Base-by-base conservation (phyloP, 2,329 filamentous ascomycete genomes). In the Fusarium sublunatum region DNA sequence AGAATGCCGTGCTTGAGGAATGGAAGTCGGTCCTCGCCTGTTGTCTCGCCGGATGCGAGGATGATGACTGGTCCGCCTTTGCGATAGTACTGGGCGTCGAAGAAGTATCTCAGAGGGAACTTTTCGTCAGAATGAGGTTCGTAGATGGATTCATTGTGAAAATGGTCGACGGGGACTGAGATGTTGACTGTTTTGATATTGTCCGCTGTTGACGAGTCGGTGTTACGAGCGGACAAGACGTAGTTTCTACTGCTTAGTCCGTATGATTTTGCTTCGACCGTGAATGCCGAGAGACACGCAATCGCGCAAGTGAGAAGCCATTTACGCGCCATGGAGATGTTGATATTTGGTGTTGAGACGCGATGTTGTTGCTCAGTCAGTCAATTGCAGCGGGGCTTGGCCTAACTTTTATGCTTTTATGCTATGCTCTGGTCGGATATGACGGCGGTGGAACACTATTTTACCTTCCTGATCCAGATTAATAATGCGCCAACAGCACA, bases 41-140 rank as follows among this genome's bases (percentile, higher is more conserved):
- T 78, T 0, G 87, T 89, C 78, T 96, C 92, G 26, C 92, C 92
- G 5, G 84, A 84, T 35, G 88, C 83, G 5, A 96, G 82, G 6
- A 96, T 84, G 53, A 96, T 91, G 43, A 96, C 89, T 0, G 92
- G 92, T 0, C 92, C 92, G 11, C 92, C 92, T 0, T 84, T 78
- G 72, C 88, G 83, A 77, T 96, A 96, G 77, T 91, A 83, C 40
- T 83, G 84, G 1, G 88, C 86, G 71, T 96, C 92, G 68, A 94
- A 92, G 89, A 89, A 96, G 79, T 95, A 96, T 10, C 91, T 86
- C 43, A 94, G 79, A 22, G 86, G 76, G 75, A 92, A 96, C 2
- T 78, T 84, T 25, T 75, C 88, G 65, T 89, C 79, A 8, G 83
- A 86, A 74, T 96, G 92, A 32, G 92, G 91, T 73, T 89, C 90